Percentiles rank a stretch among this genome's conserved stretches.
Conservation (phyloP, 2,329 filamentous ascomycete genomes). For the Penicillium sp. region DNA sequence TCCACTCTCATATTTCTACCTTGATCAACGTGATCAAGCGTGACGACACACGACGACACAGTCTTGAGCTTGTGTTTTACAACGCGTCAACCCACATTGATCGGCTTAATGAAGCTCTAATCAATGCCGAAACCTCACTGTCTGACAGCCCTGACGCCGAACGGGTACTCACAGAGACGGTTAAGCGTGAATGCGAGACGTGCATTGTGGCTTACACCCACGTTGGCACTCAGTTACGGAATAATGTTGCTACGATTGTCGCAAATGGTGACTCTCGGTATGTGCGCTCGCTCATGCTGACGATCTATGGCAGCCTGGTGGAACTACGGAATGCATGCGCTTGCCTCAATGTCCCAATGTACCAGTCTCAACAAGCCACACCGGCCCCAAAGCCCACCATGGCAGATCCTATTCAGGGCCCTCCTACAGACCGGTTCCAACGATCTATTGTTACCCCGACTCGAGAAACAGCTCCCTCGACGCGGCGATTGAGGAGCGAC, state of each 20-base stretch:
- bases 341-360: conserved; percentile 50
- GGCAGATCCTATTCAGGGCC: conserved; percentile 34
- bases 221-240: conserved; percentile 52
- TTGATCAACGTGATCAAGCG: conserved; percentile 52
- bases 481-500: conserved; percentile 52
- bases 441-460: conserved; percentile 48
- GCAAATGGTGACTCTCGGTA: conserved; percentile 58
- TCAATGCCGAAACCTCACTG: conserved; percentile 51
- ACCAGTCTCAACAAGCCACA: conserved; percentile 29
- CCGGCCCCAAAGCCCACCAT: conserved; percentile 31
- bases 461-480: conserved; percentile 47
- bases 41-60: conserved; percentile 51
- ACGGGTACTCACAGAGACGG: conserved; percentile 41
- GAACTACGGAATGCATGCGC: conserved; percentile 63
- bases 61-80: conserved; percentile 58
- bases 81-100: conserved; percentile 59
- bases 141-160: conserved; percentile 54
- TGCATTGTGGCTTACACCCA: conserved; percentile 54
- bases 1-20: conserved; percentile 50
- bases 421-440: conserved; percentile 32
- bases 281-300: conserved; percentile 60
- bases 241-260: conserved; percentile 54
- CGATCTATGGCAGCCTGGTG: conserved; percentile 60
- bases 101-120: conserved; percentile 57
- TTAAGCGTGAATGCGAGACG: conserved; percentile 51